phyloP scores from a whole-genome alignment of 1,139 yeast species.

The Protomyces arabidopsidicola region DNA sequence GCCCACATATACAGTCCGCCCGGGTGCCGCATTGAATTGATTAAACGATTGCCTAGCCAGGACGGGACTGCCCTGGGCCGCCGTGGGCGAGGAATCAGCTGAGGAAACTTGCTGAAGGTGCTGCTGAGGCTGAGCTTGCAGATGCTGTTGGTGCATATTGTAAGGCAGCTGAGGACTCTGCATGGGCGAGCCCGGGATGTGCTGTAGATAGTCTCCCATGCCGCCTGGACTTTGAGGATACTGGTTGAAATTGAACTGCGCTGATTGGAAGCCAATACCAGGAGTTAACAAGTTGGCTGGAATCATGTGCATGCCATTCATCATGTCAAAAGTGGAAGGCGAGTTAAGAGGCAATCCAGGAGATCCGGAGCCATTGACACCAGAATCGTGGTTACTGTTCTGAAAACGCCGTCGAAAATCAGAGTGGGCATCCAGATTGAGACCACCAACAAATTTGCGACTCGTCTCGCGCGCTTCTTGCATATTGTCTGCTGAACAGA shows the following conservation, averaged over 20 bases:
- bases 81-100: not conserved
- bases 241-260: slow-evolving; percentile 20
- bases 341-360: slow-evolving; percentile 13
- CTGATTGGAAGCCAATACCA: slow-evolving; percentile 22
- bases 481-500: not conserved
- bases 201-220: slow-evolving; percentile 1
- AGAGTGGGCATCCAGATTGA: slow-evolving; percentile 11
- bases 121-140: not conserved
- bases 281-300: slow-evolving; percentile 23
- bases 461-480: slow-evolving; percentile 26
- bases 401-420: slow-evolving; percentile 24
- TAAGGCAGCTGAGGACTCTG: slow-evolving; percentile 12
- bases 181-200: slow-evolving; percentile 1
- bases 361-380: slow-evolving; percentile 13
- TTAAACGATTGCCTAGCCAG: not conserved
- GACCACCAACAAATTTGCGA: slow-evolving; percentile 25
- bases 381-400: not conserved
- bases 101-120: not conserved
- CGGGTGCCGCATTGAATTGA: slow-evolving; percentile 33
- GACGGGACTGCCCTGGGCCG: not conserved
- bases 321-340: slow-evolving; percentile 21
- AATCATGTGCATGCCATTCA: slow-evolving; percentile 26
- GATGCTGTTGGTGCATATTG: not conserved
- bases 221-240: slow-evolving; percentile 18
- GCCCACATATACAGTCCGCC: slow-evolving; percentile 83